Evolutionary conservation across 2,329 filamentous ascomycete genomes (phyloP), one percentile per base, ranked within the genome.

Genomic region (Beauveria sp.): DNA sequence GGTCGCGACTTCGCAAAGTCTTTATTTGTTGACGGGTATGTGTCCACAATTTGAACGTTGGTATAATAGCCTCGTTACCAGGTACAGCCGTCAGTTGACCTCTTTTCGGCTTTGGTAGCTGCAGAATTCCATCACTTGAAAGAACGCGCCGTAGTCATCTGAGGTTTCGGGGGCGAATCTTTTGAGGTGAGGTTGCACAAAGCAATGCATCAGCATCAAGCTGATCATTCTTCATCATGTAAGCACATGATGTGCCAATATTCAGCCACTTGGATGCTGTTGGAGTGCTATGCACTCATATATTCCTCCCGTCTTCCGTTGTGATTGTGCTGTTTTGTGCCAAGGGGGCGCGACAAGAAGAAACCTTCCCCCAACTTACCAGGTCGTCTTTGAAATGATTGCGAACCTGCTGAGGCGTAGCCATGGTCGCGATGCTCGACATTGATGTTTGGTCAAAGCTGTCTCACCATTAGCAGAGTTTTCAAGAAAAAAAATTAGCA

Each of bases 321-420:
- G 44, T 12, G 24, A 52, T 28, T 12, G 37, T 41, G 3, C 50
- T 40, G 34, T 28, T 10, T 28, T 20, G 14, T 26, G 47, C 34
- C 30, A 60, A 52, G 41, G 2, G 43, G 30, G 55, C 37, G 24
- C 50, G 56, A 54, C 37, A 64, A 26, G 55, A 50, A 63, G 59
- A 57, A 56, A 56, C 30, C 30, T 48, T 43, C n/a, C 34, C n/a
- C 24, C 20, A 55, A 69, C 71, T 68, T 68, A 73, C 71, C 61
- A 66, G 55, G 62, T 68, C 71, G 43, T 73, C 68, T 64, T 72
- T 73, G 65, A 67, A 71, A 59, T 68, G 67, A 54, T 66, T 62
- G 55, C 67, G 59, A 56, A 70, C 61, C 56, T 71, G 70, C 60
- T 68, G 67, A 61, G 68, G 64, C 44, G 68, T 67, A 51, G 70